Evolutionary conservation across 1,139 yeast genomes (phyloP), one percentile per base, ranked within the genome.

Genomic region (Zygoascus sp.): DNA sequence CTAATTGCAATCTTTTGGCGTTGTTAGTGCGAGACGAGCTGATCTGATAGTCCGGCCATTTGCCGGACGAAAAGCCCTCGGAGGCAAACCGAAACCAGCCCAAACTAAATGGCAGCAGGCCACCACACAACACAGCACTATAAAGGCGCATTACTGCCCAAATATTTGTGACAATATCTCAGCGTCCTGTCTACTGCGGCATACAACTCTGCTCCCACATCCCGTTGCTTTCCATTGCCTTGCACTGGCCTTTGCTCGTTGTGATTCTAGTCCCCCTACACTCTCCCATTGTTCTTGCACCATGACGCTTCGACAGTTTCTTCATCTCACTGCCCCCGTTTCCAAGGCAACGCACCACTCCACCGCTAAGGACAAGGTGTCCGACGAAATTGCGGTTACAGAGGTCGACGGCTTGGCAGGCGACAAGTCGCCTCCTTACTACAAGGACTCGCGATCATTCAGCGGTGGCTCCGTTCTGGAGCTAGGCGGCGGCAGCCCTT

Each of bases 381-480:
- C 34, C 34, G 34, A 30, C 17, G 34, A 5, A 15, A 9, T n/a
- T 13, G n/a, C 34, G 3, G 34, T 13, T n/a, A 16, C 16, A 15
- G 34, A 30, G 10, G 10, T 10, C 27, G 27, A 23, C 10, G 27
- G 10, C 7, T 7, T 23, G 7, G 7, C 27, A 7, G 27, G 9
- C 10, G 27, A 7, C 27, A 10, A 23, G 7, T 30, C 34, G 17
- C 34, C 34, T n/a, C 11, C 34, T 11, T 30, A 3, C 17, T 30
- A 30, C 17, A 37, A 22, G 28, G 25, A 22, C 28, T 37, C 40
- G 4, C 13, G 40, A 11, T 37, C 40, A 15, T 20, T 15, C 28
- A 37, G 40, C 16, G 40, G 40, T 3, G 13, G 28, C 2, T 37
- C 40, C 2, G 30, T 37, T 9, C 25, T 37, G 25, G 40, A 37